Conservation (phyloP, 140 eudicot species). For the Bidens hawaiensis region DNA sequence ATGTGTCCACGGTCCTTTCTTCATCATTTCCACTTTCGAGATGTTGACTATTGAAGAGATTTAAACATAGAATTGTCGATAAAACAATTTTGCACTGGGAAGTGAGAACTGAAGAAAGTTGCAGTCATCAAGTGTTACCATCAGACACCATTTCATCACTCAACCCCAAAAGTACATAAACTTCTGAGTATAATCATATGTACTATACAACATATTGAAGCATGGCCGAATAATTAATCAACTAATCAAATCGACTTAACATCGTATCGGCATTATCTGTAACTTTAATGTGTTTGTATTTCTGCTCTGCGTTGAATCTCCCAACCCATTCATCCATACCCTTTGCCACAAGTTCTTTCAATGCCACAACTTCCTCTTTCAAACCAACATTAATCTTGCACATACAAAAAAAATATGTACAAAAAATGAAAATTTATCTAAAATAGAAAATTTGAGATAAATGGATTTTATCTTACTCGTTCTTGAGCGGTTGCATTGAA, state of each 20-base stretch:
- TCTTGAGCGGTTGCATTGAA: slow-evolving; percentile 77
- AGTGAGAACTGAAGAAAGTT: slow-evolving; percentile 20
- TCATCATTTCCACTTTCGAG: slow-evolving; percentile 20
- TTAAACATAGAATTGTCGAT: neutral
- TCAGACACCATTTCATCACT: slow-evolving; percentile 17
- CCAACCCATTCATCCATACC: slow-evolving; percentile 59
- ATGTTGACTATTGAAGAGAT: neutral
- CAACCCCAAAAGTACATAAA: slow-evolving; percentile 2
- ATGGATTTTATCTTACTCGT: slow-evolving; percentile 42
- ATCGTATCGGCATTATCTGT: slow-evolving; percentile 24
- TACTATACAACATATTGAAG: neutral
- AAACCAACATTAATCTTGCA: slow-evolving; percentile 71
- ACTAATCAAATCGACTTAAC: slow-evolving; percentile 4
- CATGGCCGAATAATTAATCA: neutral
- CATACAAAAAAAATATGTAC: neutral
- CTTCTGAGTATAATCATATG: slow-evolving; percentile 1
- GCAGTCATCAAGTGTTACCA: slow-evolving; percentile 7
- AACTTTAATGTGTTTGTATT: slow-evolving; percentile 72
- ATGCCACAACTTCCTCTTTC: slow-evolving; percentile 57
- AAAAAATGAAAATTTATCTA: no score
- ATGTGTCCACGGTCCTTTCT: slow-evolving; percentile 70
- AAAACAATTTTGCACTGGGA: neutral
- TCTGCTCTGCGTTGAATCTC: slow-evolving; percentile 67
- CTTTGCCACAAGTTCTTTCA: slow-evolving; percentile 45
- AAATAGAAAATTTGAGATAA: neutral